Evolutionary conservation across 2,329 filamentous ascomycete genomes (phyloP), one percentile per base, ranked within the genome.

Genomic region (Monosporascus sp.): DNA sequence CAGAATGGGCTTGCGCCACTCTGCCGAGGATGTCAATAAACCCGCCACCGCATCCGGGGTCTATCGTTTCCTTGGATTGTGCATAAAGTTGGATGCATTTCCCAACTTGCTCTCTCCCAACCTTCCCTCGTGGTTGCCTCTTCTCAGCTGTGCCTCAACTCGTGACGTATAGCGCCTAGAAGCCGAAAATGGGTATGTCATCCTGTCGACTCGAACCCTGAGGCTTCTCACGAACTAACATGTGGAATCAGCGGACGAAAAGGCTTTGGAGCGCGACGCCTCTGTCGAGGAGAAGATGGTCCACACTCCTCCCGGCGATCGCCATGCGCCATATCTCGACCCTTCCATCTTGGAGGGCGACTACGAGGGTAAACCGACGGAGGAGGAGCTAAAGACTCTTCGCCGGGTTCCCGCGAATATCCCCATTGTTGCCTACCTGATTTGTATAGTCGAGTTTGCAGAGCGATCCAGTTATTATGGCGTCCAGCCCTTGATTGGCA

Each of bases 391-490:
- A 6, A 55, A 53, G 3, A 74, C 70, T 25, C 55, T 68, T 22
- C 65, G 65, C 49, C 63, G 66, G 52, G 71, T 81, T 7, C 69
- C 79, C n/a, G 80, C 72, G 41, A 68, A 60, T 2, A 71, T 85
- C 2, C 80, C 82, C 1, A 53, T 68, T 14, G 70, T 78, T 3
- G 75, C 79, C n/a, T 85, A 81, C 59, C 61, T 79, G 3, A 75
- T 85, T 31, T 84, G 81, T 55, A 58, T 78, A 6, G 80, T 84
- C 41, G 82, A 85, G 57, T 80, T 84, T 79, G 22, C 22, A 22
- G 22, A 22, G 4, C 22, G 22, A 3, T 22, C 22, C 4, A 22
- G 22, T 4, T 24, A 3, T 4, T 24, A 24, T 4, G 82, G 81
- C 55, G 72, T 76, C 6, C 73, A 78, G 55, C 76, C 75, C 0